Evolutionary conservation across 352 stramenopile species (phyloP).

Genomic region (Pythium myriotylum): DNA sequence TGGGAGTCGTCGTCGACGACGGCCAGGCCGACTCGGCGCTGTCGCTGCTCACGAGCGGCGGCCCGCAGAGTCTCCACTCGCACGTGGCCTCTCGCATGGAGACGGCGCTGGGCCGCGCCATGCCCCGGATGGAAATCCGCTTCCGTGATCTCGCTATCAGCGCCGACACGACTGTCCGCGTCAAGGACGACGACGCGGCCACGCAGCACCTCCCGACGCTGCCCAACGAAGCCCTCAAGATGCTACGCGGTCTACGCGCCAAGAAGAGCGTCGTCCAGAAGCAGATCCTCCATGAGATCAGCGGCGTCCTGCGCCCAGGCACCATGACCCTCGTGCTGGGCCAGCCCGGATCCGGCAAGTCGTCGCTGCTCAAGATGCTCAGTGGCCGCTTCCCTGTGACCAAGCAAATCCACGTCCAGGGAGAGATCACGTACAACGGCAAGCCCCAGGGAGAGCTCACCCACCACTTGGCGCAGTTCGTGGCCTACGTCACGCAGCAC

Average conservation of each 20-base stretch:
- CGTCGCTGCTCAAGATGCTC: slow-evolving; percentile 61
- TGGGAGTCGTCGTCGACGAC: no score
- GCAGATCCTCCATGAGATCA: slow-evolving; percentile 34
- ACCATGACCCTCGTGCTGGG: slow-evolving; percentile 34
- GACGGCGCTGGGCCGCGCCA: slow-evolving; percentile 22
- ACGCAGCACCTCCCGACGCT: slow-evolving; percentile 22
- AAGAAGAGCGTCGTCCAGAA: no score
- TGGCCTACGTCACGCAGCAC: slow-evolving; percentile 43
- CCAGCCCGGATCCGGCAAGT: slow-evolving; percentile 30
- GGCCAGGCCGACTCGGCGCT: no score
- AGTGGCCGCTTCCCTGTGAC: slow-evolving; percentile 50
- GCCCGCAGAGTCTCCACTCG: no score
- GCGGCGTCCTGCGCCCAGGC: slow-evolving; percentile 32
- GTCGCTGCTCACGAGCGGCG: no score
- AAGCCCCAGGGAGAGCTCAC: slow-evolving; percentile 28
- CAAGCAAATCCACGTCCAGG: slow-evolving; percentile 42
- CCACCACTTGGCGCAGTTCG: slow-evolving; percentile 48
- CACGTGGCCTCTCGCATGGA: slow-evolving; percentile 36
- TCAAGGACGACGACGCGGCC: no score
- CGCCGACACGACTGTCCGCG: slow-evolving; percentile 24
- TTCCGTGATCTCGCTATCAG: slow-evolving; percentile 39
- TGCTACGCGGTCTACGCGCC: slow-evolving; percentile 12
- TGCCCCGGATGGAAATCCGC: slow-evolving; percentile 35
- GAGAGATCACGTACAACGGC: slow-evolving; percentile 59
- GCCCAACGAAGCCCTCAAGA: slow-evolving; percentile 11